A percentile compares a stretch with the other conserved stretches of the same genome.
Evolutionary conservation across 495 filamentous ascomycete species (phyloP).

Genomic region (Jackrogersella multiformis): DNA sequence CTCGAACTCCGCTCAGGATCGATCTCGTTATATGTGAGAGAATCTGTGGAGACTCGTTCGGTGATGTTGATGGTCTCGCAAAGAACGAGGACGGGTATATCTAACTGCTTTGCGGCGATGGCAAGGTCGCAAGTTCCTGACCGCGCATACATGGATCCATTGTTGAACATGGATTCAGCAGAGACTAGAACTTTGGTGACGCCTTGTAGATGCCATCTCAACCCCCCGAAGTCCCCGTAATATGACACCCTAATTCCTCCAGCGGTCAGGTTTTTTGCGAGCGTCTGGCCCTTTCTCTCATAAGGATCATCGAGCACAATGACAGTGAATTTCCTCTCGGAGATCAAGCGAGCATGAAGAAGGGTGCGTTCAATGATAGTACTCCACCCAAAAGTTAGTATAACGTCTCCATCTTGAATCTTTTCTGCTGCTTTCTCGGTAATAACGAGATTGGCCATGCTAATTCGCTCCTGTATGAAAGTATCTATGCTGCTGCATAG

Average conservation of each 20-base stretch:
- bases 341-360: slow-evolving; percentile 70
- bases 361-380: slow-evolving; percentile 84
- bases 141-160: slow-evolving; percentile 86
- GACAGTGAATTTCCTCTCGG: slow-evolving; percentile 75
- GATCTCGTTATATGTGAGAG: slow-evolving; percentile 93
- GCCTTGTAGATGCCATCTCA: slow-evolving; percentile 74
- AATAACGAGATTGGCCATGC: slow-evolving; percentile 85
- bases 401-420: slow-evolving; percentile 80
- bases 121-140: slow-evolving; percentile 89
- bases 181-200: slow-evolving; percentile 86
- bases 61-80: slow-evolving; percentile 98
- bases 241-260: slow-evolving; percentile 82
- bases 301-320: slow-evolving; percentile 85
- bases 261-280: slow-evolving; percentile 72
- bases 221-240: slow-evolving; percentile 73
- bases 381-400: slow-evolving; percentile 90
- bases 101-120: slow-evolving; percentile 79
- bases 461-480: slow-evolving; percentile 91
- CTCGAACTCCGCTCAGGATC: slow-evolving; percentile 62
- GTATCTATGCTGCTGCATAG: slow-evolving; percentile 84
- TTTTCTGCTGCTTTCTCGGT: slow-evolving; percentile 72
- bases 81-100: slow-evolving; percentile 85
- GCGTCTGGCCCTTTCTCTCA: slow-evolving; percentile 75
- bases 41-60: slow-evolving; percentile 87
- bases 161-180: slow-evolving; percentile 89